Percentiles rank a stretch among this genome's conserved stretches.
phyloP scores from a whole-genome alignment of 2,329 filamentous ascomycete genomes.

The Metarhizium rileyi region DNA sequence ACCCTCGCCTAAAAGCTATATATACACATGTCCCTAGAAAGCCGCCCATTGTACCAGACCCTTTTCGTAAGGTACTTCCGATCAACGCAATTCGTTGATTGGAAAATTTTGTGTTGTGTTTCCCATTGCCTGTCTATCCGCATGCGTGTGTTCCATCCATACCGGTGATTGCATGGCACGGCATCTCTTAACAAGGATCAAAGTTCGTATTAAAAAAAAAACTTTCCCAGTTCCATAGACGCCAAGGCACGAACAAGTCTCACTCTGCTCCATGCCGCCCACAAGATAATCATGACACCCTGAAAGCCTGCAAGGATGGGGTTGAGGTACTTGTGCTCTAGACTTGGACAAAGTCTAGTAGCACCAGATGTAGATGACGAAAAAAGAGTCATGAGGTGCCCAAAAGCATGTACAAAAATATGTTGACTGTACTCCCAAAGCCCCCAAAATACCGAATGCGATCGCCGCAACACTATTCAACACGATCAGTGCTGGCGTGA shows the following conservation, averaged over 20 bases:
- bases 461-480: not conserved
- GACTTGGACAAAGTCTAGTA: not conserved
- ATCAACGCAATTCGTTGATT: not conserved
- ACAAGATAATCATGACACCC: not conserved
- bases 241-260: not conserved
- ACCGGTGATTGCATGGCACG: not conserved
- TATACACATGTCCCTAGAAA: not conserved
- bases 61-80: not conserved
- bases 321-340: not conserved
- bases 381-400: conserved; percentile 3
- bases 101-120: not conserved
- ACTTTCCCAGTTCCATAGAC: not conserved
- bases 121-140: not conserved
- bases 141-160: not conserved
- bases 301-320: not conserved
- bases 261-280: not conserved
- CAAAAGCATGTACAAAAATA: conserved; percentile 3
- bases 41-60: not conserved
- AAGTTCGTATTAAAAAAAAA: not conserved
- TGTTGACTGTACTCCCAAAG: not conserved
- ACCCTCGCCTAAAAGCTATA: not conserved
- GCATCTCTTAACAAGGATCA: not conserved
- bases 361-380: not conserved
- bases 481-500: not conserved
- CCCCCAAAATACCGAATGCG: not conserved